Evolutionary conservation across 75 land plant species (phyloP).

Genomic region (Azolla pinnata): DNA sequence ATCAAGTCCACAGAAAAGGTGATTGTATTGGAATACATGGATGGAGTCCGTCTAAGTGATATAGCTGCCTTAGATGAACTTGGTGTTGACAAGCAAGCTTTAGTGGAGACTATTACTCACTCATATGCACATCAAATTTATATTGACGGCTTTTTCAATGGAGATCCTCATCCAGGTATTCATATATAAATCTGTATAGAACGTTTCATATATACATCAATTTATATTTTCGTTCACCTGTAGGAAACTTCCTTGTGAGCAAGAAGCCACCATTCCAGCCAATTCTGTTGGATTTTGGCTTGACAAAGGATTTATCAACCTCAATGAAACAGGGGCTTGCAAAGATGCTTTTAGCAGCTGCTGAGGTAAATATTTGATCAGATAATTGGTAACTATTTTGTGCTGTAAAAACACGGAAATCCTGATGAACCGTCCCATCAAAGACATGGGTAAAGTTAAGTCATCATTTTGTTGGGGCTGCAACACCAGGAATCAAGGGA

Average conservation of each 20-base stretch:
- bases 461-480: too few species aligned
- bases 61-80: slow-evolving; percentile 44
- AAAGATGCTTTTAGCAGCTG: slow-evolving; percentile 89
- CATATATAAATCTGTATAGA: not conserved
- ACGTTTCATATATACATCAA: not conserved
- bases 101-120: slow-evolving; percentile 90
- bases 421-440: too few species aligned
- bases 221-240: not conserved
- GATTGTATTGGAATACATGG: slow-evolving; percentile 81
- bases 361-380: slow-evolving; percentile 61
- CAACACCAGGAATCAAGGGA: too few species aligned
- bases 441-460: too few species aligned
- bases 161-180: slow-evolving; percentile 97
- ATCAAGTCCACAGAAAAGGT: slow-evolving; percentile 84
- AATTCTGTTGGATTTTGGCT: slow-evolving; percentile 87
- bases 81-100: slow-evolving; percentile 75
- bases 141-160: slow-evolving; percentile 96
- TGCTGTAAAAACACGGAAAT: too few species aligned
- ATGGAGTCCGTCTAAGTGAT: slow-evolving; percentile 90
- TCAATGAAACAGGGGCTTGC: slow-evolving; percentile 76
- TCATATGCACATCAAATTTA: slow-evolving; percentile 97
- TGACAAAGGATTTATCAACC: slow-evolving; percentile 69
- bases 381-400: too few species aligned
- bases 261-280: slow-evolving; percentile 81
- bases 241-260: slow-evolving; percentile 93